Conservation (phyloP, 345 rosid species). For the Corchorus olitorius region DNA sequence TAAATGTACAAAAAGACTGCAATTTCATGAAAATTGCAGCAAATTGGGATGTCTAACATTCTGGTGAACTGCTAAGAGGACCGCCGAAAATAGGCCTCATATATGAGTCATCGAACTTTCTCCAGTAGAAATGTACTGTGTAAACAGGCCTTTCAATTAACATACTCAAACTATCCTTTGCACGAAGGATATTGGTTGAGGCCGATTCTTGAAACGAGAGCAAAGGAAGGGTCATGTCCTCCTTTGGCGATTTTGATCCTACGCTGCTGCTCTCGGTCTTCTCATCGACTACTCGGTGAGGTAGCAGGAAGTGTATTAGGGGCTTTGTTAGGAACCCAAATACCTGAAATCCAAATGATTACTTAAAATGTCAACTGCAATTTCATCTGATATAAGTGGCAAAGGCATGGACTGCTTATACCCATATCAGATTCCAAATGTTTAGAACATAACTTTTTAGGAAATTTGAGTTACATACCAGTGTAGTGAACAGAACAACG, state of each 20-base stretch:
- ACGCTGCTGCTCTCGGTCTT: neutral
- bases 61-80: slow-evolving; percentile 39
- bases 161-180: slow-evolving; percentile 74
- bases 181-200: slow-evolving; percentile 62
- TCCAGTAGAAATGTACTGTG: slow-evolving; percentile 86
- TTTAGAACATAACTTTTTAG: neutral
- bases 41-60: slow-evolving; percentile 38
- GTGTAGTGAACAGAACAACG: slow-evolving; percentile 70
- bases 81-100: slow-evolving; percentile 95
- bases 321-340: slow-evolving; percentile 90
- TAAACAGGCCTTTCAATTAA: slow-evolving; percentile 75
- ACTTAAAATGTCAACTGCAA: neutral
- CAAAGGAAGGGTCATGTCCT: slow-evolving; percentile 59
- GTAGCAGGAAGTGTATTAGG: slow-evolving; percentile 58
- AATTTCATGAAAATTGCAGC: too few relatives aligned
- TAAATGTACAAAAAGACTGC: neutral
- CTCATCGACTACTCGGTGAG: slow-evolving; percentile 29
- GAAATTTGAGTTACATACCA: slow-evolving; percentile 40
- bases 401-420: too few relatives aligned
- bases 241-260: slow-evolving; percentile 51
- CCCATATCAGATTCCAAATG: neutral
- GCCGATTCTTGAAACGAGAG: slow-evolving; percentile 73
- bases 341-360: slow-evolving; percentile 49
- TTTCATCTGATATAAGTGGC: neutral
- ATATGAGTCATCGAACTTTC: slow-evolving; percentile 71